A percentile compares a stretch with the other conserved stretches of the same genome.
Evolutionary conservation across 2,329 filamentous ascomycete species (phyloP).

Genomic region (Knufia fluminis): DNA sequence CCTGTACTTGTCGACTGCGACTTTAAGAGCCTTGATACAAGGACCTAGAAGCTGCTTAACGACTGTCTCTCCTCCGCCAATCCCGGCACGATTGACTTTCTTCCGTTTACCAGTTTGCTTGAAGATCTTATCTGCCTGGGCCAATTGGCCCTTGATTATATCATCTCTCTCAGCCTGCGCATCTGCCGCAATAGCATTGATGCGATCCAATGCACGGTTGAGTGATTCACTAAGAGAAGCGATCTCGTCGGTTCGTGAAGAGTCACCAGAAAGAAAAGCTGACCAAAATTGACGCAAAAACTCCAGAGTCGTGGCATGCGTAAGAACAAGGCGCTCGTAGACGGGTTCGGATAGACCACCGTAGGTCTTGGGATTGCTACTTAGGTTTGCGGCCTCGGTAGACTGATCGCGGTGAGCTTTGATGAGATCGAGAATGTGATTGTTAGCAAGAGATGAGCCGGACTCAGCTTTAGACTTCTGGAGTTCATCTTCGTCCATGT

Average conservation of each 20-base stretch:
- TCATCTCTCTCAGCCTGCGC: conserved; percentile 65
- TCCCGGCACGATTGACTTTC: conserved; percentile 56
- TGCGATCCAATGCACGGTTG: conserved; percentile 64
- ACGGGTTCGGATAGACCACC: conserved; percentile 42
- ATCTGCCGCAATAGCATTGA: conserved; percentile 68
- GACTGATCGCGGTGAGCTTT: conserved; percentile 46
- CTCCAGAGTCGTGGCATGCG: conserved; percentile 86
- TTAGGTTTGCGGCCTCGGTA: conserved; percentile 23
- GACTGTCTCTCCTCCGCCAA: conserved; percentile 66
- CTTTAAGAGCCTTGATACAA: conserved; percentile 59
- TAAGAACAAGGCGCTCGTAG: conserved; percentile 58
- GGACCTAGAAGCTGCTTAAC: conserved; percentile 70
- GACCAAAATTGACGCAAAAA: conserved; percentile 98
- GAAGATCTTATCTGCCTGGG: conserved; percentile 61
- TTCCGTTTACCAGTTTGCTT: conserved; percentile 65
- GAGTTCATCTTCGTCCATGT: conserved; percentile 34
- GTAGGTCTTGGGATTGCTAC: conserved; percentile 27
- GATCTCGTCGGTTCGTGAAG: conserved; percentile 70
- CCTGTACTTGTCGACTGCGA: conserved; percentile 62
- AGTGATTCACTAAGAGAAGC: conserved; percentile 75
- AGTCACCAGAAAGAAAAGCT: conserved; percentile 79
- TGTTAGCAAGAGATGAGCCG: conserved; percentile 53
- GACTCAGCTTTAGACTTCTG: conserved; percentile 38
- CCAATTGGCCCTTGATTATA: conserved; percentile 57
- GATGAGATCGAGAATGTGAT: conserved; percentile 51